A percentile compares a stretch with the other conserved stretches of the same genome.
phyloP scores from a whole-genome alignment of 2,329 filamentous ascomycete genomes.

The Xylariaceae sp. region DNA sequence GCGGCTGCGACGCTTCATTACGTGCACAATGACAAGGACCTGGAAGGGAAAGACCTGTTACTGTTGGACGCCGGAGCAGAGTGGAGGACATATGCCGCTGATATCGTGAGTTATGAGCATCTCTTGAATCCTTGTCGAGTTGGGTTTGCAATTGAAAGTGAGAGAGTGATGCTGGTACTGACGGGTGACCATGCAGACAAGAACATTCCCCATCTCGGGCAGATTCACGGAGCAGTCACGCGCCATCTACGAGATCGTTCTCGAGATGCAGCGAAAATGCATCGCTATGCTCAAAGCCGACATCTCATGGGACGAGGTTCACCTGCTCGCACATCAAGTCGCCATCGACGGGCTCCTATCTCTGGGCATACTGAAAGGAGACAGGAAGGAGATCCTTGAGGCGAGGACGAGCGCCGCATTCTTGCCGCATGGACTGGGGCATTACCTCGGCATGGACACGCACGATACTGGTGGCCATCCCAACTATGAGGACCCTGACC shows the following conservation, averaged over 20 bases:
- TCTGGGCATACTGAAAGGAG: constrained; percentile 69
- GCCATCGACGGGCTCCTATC: constrained; percentile 74
- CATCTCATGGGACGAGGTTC: constrained; percentile 76
- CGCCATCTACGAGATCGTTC: constrained; percentile 77
- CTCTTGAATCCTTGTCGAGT: no score
- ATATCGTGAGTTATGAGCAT: constrained; percentile 47
- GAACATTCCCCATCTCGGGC: constrained; percentile 78
- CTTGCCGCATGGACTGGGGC: constrained; percentile 86
- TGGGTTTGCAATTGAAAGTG: no score
- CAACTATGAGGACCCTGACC: constrained; percentile 73
- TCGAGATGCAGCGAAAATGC: constrained; percentile 79
- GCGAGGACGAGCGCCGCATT: constrained; percentile 82
- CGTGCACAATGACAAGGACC: constrained; percentile 68
- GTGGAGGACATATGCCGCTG: constrained; percentile 67
- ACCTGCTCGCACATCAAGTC: constrained; percentile 73
- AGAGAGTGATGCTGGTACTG: no score
- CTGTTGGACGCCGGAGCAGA: constrained; percentile 81
- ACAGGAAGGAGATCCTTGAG: constrained; percentile 68
- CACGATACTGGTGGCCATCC: constrained; percentile 80
- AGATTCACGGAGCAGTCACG: constrained; percentile 66
- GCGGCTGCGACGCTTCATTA: constrained; percentile 87
- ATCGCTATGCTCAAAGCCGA: constrained; percentile 70
- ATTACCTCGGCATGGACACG: constrained; percentile 89
- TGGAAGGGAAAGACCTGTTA: constrained; percentile 70
- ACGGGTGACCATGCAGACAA: constrained; percentile 56